Evolutionary conservation across 2,329 filamentous ascomycete genomes (phyloP).

Genomic region (Phaeomoniella chlamydospora): DNA sequence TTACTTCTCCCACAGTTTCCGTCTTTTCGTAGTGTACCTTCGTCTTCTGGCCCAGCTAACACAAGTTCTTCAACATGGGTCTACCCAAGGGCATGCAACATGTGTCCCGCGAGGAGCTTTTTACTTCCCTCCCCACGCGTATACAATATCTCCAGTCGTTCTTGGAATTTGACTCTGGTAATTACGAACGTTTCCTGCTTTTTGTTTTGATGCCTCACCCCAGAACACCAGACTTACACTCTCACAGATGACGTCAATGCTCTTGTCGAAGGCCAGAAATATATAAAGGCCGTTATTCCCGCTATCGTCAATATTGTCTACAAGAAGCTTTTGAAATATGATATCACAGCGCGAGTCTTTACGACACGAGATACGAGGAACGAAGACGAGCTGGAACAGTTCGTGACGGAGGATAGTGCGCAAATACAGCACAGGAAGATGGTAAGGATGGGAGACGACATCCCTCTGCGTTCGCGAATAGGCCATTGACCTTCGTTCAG

Average conservation of each 20-base stretch:
- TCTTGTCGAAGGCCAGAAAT: slow-evolving; percentile 53
- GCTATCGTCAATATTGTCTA: slow-evolving; percentile 76
- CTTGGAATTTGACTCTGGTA: slow-evolving; percentile 59
- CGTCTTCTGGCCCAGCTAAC: background rate
- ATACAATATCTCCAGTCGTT: slow-evolving; percentile 63
- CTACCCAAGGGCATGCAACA: slow-evolving; percentile 8
- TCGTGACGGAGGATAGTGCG: slow-evolving; percentile 52
- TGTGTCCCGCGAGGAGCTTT: slow-evolving; percentile 7
- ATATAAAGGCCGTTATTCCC: slow-evolving; percentile 69
- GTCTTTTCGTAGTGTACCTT: background rate
- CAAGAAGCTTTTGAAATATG: slow-evolving; percentile 64
- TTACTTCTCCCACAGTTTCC: background rate
- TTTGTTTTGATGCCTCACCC: background rate
- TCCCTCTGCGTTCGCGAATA: background rate
- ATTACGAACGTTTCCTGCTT: too few species aligned
- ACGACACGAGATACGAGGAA: slow-evolving; percentile 45
- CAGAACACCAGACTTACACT: background rate
- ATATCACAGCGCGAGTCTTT: slow-evolving; percentile 69
- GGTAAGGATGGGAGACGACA: slow-evolving; percentile 8
- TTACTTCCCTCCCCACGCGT: slow-evolving; percentile 25
- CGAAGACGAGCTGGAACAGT: slow-evolving; percentile 51
- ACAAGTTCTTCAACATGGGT: background rate
- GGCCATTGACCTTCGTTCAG: background rate
- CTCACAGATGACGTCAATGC: slow-evolving; percentile 56
- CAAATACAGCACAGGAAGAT: slow-evolving; percentile 67